phyloP scores from a whole-genome alignment of 1,284 basidiomycete genomes.

The Ustilago nuda region DNA sequence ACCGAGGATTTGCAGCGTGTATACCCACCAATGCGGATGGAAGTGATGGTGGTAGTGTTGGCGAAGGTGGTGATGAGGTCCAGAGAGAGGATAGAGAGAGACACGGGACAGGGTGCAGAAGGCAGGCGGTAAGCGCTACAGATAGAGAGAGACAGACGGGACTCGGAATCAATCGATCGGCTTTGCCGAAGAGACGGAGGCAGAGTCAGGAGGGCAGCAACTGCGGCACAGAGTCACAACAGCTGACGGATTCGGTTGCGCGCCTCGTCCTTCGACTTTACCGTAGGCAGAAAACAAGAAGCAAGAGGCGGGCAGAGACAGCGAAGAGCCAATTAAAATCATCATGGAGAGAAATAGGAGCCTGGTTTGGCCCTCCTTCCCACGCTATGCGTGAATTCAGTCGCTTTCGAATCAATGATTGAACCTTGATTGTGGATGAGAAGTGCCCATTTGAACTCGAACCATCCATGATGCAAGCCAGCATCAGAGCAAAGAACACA shows the following conservation, averaged over 20 bases:
- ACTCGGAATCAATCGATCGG: neutral
- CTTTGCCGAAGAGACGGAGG: neutral
- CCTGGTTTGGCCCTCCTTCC: neutral
- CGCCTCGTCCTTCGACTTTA: neutral
- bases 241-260: constrained; percentile 1
- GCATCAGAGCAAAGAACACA: neutral
- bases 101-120: neutral
- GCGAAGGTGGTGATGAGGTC: neutral
- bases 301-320: neutral
- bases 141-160: neutral
- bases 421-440: neutral
- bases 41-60: neutral
- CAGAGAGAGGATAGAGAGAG: neutral
- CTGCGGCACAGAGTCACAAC: neutral
- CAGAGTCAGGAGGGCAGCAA: neutral
- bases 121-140: neutral
- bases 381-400: neutral
- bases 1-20: constrained; percentile 2
- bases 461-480: neutral
- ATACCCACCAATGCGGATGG: neutral
- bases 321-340: neutral
- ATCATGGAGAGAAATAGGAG: neutral
- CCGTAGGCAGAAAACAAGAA: neutral
- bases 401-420: neutral
- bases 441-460: neutral